A percentile compares a stretch with the other conserved stretches of the same genome.
These are phyloP conservation scores for Paecilomyces niveus DNA, from an alignment of 2,329 filamentous ascomycete genomes.

Conservation along the genomic window DNA sequence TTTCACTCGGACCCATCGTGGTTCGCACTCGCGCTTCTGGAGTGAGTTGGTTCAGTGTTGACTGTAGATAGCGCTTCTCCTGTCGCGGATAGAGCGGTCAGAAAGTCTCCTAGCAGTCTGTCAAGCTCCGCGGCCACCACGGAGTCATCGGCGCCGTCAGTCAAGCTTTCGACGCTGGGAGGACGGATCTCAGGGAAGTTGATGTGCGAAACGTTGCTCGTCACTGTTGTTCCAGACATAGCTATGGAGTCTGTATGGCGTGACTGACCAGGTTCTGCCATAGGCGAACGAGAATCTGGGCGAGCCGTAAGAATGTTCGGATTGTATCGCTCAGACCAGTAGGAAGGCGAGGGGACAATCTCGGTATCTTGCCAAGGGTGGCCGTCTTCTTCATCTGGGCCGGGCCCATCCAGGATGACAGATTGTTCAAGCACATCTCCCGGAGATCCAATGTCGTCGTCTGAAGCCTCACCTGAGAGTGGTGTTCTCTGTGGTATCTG, in stretches of 20 bases:
- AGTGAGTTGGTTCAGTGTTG: conserved; percentile 1
- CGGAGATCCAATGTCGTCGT: conserved; percentile 20
- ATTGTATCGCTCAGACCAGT: conserved; percentile 5
- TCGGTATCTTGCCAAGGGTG: conserved; percentile 21
- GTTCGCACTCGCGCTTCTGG: not conserved
- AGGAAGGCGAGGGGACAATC: conserved; percentile 8
- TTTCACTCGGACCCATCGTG: not conserved
- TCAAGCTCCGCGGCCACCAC: conserved; percentile 33
- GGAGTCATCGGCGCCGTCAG: conserved; percentile 28
- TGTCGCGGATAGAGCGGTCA: conserved; percentile 31
- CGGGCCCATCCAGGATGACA: conserved; percentile 46
- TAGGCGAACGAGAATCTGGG: conserved; percentile 6
- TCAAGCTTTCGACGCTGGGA: conserved; percentile 32
- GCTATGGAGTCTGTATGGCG: not conserved
- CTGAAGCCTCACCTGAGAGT: conserved; percentile 40
- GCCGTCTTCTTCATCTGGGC: conserved; percentile 49
- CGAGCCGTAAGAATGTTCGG: conserved; percentile 4
- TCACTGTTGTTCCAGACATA: not conserved
- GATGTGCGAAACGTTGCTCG: conserved; percentile 12
- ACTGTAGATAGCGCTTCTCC: conserved; percentile 19
- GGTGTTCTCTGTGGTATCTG: conserved; percentile 36
- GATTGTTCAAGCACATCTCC: conserved; percentile 34
- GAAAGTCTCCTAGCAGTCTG: conserved; percentile 32
- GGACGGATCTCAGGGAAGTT: conserved; percentile 32
- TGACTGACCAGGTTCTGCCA: conserved; percentile 10